Conservation (phyloP, 1,284 basidiomycete species). For the Phellopilus nigrolimitatus region DNA sequence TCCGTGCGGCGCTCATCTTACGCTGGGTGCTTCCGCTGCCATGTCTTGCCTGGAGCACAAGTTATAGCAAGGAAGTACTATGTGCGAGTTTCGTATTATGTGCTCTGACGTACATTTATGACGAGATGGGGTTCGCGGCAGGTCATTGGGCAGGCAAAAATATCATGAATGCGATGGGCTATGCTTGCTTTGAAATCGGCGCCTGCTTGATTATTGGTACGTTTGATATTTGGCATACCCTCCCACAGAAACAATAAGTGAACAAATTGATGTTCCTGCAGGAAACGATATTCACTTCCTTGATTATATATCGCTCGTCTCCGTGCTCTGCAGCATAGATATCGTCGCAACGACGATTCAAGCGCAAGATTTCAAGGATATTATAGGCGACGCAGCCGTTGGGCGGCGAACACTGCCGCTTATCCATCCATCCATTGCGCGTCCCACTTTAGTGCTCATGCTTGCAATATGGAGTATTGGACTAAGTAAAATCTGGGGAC, state of each 20-base stretch:
- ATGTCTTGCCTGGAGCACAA: constrained; percentile 31
- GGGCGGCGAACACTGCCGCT: constrained; percentile 40
- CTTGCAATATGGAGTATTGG: constrained; percentile 29
- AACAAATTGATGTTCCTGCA: constrained; percentile 14
- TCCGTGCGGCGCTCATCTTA: constrained; percentile 29
- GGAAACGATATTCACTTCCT: constrained; percentile 10
- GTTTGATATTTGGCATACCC: constrained; percentile 14
- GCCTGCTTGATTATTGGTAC: constrained; percentile 35
- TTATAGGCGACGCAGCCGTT: constrained; percentile 33
- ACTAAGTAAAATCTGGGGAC: constrained; percentile 23
- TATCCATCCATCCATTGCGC: constrained; percentile 25
- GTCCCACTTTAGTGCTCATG: constrained; percentile 22
- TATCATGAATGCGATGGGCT: constrained; percentile 34
- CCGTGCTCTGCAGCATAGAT: constrained; percentile 28
- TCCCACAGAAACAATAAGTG: neutral
- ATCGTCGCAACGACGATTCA: constrained; percentile 36
- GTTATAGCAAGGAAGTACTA: constrained; percentile 29
- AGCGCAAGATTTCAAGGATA: constrained; percentile 40
- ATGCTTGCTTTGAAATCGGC: constrained; percentile 34
- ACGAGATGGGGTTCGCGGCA: constrained; percentile 33
- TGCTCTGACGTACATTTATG: constrained; percentile 31
- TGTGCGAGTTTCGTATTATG: constrained; percentile 32
- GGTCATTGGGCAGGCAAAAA: constrained; percentile 37
- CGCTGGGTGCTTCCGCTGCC: constrained; percentile 34
- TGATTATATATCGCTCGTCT: constrained; percentile 22